Conservation (phyloP, 805 yeast species). For the Metschnikowia picachoensis region DNA sequence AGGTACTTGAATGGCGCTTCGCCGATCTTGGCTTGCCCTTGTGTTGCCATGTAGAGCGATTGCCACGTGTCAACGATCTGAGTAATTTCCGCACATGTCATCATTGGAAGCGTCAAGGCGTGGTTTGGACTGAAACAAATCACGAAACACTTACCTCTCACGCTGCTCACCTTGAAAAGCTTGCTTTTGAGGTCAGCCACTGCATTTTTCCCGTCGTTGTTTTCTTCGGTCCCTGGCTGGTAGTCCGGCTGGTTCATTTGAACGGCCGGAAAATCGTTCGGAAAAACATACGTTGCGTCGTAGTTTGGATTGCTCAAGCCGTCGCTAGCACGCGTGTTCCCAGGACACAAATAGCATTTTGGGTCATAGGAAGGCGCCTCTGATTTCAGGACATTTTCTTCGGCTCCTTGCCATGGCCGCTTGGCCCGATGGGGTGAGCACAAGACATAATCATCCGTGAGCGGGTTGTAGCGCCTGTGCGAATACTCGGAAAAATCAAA, state of each 20-base stretch:
- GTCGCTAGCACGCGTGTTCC: constrained; percentile 63
- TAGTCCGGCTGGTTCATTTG: constrained; percentile 51
- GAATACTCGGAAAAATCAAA: constrained; percentile 56
- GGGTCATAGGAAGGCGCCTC: constrained; percentile 55
- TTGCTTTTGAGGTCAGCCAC: constrained; percentile 30
- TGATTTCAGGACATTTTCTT: constrained; percentile 45
- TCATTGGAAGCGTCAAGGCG: constrained; percentile 59
- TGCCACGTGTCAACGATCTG: constrained; percentile 62
- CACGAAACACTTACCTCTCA: constrained; percentile 65
- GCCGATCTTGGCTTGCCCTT: constrained; percentile 31
- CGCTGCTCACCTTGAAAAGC: constrained; percentile 53
- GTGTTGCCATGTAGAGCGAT: constrained; percentile 43
- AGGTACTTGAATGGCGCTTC: constrained; percentile 52
- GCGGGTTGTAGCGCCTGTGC: constrained; percentile 68
- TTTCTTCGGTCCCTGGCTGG: constrained; percentile 11
- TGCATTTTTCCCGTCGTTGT: background rate
- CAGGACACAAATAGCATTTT: constrained; percentile 69
- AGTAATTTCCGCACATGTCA: constrained; percentile 43
- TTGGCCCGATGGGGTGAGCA: constrained; percentile 76
- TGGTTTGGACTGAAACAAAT: constrained; percentile 73
- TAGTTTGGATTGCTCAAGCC: constrained; percentile 51
- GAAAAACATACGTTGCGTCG: constrained; percentile 54
- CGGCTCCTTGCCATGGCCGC: constrained; percentile 79
- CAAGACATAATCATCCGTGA: constrained; percentile 63
- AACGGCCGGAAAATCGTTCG: constrained; percentile 71